A percentile compares a stretch with the other conserved stretches of the same genome.
phyloP scores from a whole-genome alignment of 805 yeast species.

The Nakazawaea ishiwadae region DNA sequence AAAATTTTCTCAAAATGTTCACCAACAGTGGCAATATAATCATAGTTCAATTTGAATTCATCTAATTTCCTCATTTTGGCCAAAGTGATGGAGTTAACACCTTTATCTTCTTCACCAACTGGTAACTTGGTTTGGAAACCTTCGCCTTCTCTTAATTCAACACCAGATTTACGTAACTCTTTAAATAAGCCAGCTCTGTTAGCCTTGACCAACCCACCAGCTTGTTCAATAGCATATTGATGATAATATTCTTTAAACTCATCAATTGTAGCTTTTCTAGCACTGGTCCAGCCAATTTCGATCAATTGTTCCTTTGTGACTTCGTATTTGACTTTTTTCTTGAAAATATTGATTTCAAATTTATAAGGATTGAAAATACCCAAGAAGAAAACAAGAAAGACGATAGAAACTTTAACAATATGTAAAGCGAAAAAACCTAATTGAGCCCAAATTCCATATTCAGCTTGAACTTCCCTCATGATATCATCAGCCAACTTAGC shows the following conservation, averaged over 20 bases:
- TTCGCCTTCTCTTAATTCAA: slow-evolving; percentile 66
- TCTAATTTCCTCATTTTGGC: slow-evolving; percentile 28
- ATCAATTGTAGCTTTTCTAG: slow-evolving; percentile 64
- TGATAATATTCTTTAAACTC: slow-evolving; percentile 71
- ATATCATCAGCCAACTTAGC: slow-evolving; percentile 41
- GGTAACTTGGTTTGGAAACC: slow-evolving; percentile 64
- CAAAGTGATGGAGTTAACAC: slow-evolving; percentile 30
- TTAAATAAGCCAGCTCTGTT: slow-evolving; percentile 67
- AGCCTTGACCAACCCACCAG: slow-evolving; percentile 76
- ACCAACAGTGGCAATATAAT: slow-evolving; percentile 49
- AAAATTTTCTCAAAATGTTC: slow-evolving; percentile 34
- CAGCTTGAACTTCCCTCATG: slow-evolving; percentile 41
- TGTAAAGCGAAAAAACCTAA: slow-evolving; percentile 71
- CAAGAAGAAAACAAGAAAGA: slow-evolving; percentile 54
- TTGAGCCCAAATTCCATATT: slow-evolving; percentile 45
- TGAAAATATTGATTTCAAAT: slow-evolving; percentile 34
- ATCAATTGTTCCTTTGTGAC: slow-evolving; percentile 52
- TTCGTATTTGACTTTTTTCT: slow-evolving; percentile 27
- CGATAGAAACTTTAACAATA: slow-evolving; percentile 48
- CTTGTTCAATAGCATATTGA: slow-evolving; percentile 53
- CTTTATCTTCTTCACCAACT: slow-evolving; percentile 30
- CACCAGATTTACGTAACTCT: slow-evolving; percentile 53
- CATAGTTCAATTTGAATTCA: slow-evolving; percentile 52
- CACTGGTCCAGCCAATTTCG: slow-evolving; percentile 91
- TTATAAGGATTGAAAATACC: slow-evolving; percentile 80